Evolutionary conservation across 2,329 filamentous ascomycete species (phyloP), one percentile per base, ranked within the genome.

Genomic region (Cladophialophora bantiana): DNA sequence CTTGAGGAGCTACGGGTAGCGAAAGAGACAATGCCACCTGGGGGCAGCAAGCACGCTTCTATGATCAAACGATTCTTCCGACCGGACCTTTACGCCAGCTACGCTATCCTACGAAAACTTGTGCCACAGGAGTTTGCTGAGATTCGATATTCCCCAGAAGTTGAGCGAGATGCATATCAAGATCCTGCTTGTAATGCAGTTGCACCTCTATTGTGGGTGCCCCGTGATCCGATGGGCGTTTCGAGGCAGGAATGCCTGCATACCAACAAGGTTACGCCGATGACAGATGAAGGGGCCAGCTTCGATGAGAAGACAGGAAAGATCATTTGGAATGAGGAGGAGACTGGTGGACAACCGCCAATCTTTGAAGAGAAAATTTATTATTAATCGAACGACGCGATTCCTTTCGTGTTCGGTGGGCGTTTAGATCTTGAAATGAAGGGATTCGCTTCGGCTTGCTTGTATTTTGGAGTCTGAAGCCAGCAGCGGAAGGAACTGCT

Each of bases 151-250:
- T 75, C 86, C 0, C 81, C 84, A 0, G 83, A 89, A 59, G 81
- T 87, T 1, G 86, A 90, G 75, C 81, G 83, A 10, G 84, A 90
- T 58, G 93, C 91, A 0, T 94, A 92, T 79, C 86, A 86, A 77
- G 89, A 93, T 69, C 92, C 93, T 0, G 85, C 90, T 0, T 84
- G 94, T 75, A 85, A 78, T 31, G 83, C 86, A 68, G 71, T 83
- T 72, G 78, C 86, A 1, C 91, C 91, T 1, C 80, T 92, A 35
- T 82, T 97, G n/a, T 97, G 93, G 93, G 91, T 97, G 62, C 92
- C 93, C 0, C 83, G 86, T 65, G 93, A 97, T 74, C 79, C 84
- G 1, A 86, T 88, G 31, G 91, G 92, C 9, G 86, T 97, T 50
- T 92, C 89, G 62, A 84, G 84, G 73, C 91, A 96, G 76, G 93